These are phyloP conservation scores for Rhizophora apiculata DNA, from an alignment of 345 rosid species.

Conservation along the genomic window DNA sequence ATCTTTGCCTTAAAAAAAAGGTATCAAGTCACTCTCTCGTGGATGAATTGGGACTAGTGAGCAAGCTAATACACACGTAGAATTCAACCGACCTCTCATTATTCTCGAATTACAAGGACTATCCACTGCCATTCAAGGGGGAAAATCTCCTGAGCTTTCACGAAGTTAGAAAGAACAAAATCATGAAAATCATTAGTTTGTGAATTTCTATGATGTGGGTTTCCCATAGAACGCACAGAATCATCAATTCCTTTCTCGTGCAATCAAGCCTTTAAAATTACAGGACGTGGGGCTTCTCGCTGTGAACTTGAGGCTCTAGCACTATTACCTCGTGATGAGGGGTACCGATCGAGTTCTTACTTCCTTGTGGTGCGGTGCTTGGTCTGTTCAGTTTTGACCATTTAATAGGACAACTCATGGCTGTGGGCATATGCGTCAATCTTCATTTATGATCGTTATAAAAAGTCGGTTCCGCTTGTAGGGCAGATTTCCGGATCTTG, in stretches of 20 bases:
- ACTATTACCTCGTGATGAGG: background rate
- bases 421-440: background rate
- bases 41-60: background rate
- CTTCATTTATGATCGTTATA: constrained; percentile 6
- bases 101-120: too few relatives aligned
- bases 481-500: constrained; percentile 2
- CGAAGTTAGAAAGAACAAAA: too few relatives aligned
- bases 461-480: background rate
- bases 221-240: too few relatives aligned
- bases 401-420: background rate
- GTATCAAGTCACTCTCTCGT: background rate
- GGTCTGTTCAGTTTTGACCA: background rate
- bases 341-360: background rate
- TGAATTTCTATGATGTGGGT: too few relatives aligned
- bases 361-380: background rate
- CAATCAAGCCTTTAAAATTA: too few relatives aligned
- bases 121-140: too few relatives aligned
- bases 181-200: too few relatives aligned
- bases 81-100: background rate
- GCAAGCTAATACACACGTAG: background rate
- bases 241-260: too few relatives aligned
- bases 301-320: too few relatives aligned
- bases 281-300: too few relatives aligned
- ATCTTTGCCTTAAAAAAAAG: background rate
- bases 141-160: too few relatives aligned